Base-by-base conservation (phyloP, 257 asterid genomes). In the Verbascum thapsus region DNA sequence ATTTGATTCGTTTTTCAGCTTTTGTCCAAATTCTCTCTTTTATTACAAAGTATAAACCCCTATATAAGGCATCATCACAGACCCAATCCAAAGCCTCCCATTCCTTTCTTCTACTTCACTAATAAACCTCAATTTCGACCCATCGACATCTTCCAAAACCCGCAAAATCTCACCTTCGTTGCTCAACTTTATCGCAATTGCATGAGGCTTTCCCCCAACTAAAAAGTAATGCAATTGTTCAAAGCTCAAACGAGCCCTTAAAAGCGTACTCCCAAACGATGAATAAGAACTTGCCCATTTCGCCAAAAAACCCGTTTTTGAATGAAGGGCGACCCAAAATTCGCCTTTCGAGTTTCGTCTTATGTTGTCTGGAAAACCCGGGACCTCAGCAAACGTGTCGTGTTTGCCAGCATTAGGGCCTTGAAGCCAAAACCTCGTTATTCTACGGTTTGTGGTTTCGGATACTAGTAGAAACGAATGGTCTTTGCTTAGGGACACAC, bases 61-160 rank as follows among this genome's bases (percentile, higher is more conserved):
- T 13, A 83, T 16, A n/a, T 74, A 81, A 62, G 96, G 83, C 76
- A 76, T 75, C 68, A 85, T 15, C 3, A 83, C 95, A 51, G 92
- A 88, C 13, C 74, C 91, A 55, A 86, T 61, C 90, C 95, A 85
- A 19, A 88, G 76, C 65, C 77, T 83, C 58, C 90, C 92, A 35
- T 85, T 18, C 62, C 67, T 78, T 79, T 86, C 92, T 76, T 88
- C 95, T 3, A 80, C 85, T 67, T 88, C 95, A 54, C 95, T 88
- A 10, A 88, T 67, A 58, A 81, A 80, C 74, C 75, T 79, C 83
- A 83, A 42, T 0, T 73, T 79, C 68, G 77, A 75, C 66, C 94
- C 88, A 35, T 78, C 78, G 0, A 66, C 44, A n/a, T 80, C 96
- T 68, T 88, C 96, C 38, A 88, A 37, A 53, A 83, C 86, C 68